These are phyloP conservation scores for Paralagenidium karlingii DNA, from an alignment of 352 stramenopile species.

Conservation along the genomic window DNA sequence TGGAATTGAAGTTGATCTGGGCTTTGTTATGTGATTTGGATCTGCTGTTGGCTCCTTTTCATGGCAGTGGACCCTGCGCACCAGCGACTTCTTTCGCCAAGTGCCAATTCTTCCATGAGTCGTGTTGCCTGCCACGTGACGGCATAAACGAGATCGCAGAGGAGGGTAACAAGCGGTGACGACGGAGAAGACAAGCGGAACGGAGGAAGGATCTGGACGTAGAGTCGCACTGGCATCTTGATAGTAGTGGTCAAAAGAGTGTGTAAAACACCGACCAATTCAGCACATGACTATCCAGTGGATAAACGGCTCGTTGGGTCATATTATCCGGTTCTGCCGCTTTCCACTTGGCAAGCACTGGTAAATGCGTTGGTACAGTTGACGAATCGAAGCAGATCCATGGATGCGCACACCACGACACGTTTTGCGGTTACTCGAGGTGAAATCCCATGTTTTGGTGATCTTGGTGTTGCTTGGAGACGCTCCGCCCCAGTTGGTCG, in stretches of 20 bases:
- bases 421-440: conserved; percentile 46
- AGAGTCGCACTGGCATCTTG: conserved; percentile 60
- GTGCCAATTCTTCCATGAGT: no score
- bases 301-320: conserved; percentile 54
- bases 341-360: conserved; percentile 67
- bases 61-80: no score
- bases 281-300: conserved; percentile 28
- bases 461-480: conserved; percentile 51
- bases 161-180: no score
- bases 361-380: conserved; percentile 57
- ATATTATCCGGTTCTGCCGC: conserved; percentile 76
- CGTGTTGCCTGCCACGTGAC: no score
- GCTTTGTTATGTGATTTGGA: no score
- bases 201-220: conserved; percentile 52
- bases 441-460: conserved; percentile 71
- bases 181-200: no score
- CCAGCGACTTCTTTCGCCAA: no score
- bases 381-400: conserved; percentile 28
- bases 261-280: conserved; percentile 30
- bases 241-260: conserved; percentile 50
- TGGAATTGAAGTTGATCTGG: no score
- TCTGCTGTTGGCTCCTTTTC: no score
- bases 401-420: conserved; percentile 54
- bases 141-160: no score
- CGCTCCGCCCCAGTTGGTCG: conserved; percentile 58